Conservation (phyloP, 768 basidiomycete species). For the Rhizopogon vinicolor region DNA sequence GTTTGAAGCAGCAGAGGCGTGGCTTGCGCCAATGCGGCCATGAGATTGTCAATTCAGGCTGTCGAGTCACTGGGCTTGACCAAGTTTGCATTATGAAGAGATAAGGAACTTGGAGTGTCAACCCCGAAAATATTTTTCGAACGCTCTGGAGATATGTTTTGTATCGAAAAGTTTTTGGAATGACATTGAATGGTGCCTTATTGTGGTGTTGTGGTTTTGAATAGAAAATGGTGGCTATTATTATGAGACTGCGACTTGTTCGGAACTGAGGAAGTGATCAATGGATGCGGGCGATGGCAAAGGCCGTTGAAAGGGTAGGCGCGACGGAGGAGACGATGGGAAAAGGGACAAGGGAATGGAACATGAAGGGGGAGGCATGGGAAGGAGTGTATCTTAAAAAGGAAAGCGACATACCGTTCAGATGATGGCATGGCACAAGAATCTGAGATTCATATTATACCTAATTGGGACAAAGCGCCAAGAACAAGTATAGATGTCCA, state of each 20-base stretch:
- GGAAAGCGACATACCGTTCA: constrained; percentile 1
- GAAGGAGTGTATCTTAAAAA: neutral
- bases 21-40: constrained; percentile 89
- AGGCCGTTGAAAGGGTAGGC: constrained; percentile 4
- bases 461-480: constrained; percentile 2
- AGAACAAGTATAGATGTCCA: neutral
- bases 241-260: constrained; percentile 1
- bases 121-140: constrained; percentile 1
- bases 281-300: neutral
- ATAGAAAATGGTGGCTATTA: constrained; percentile 1
- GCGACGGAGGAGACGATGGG: constrained; percentile 15
- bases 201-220: neutral
- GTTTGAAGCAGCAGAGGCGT: constrained; percentile 93
- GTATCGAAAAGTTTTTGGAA: neutral
- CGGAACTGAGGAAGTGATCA: constrained; percentile 6
- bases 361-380: constrained; percentile 8
- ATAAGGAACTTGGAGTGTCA: neutral
- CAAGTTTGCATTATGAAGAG: neutral
- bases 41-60: constrained; percentile 31
- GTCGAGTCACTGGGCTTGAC: constrained; percentile 2
- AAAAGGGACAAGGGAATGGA: constrained; percentile 10
- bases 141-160: neutral
- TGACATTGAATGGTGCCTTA: neutral
- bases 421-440: neutral
- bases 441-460: constrained; percentile 4